Evolutionary conservation across 306 rosid species (phyloP).

Genomic region (Calophaca sinica): DNA sequence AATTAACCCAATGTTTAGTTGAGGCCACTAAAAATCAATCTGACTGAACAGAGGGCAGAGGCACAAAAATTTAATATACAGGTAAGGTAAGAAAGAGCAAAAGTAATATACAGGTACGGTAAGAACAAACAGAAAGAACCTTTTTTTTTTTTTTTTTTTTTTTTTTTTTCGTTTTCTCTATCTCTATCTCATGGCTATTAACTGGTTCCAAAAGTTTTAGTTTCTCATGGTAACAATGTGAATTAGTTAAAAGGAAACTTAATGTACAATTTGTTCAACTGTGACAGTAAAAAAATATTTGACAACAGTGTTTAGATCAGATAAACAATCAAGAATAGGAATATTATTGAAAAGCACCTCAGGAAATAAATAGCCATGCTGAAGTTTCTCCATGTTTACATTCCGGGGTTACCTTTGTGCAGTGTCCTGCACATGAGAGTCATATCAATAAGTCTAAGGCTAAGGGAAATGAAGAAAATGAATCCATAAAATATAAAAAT

Average conservation of each 20-base stretch:
- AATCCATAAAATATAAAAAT: slow-evolving; percentile 1
- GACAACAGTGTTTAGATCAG: slow-evolving; percentile 6
- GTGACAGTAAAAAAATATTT: slow-evolving; percentile 5
- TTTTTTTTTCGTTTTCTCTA: too few relatives aligned
- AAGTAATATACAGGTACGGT: too few relatives aligned
- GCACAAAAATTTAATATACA: too few relatives aligned
- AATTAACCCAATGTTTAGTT: too few relatives aligned
- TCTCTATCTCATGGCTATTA: too few relatives aligned
- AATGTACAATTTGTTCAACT: slow-evolving; percentile 22
- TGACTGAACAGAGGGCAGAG: too few relatives aligned
- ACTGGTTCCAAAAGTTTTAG: background rate
- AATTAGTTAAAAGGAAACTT: background rate
- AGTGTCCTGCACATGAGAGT: slow-evolving; percentile 54
- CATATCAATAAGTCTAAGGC: slow-evolving; percentile 8
- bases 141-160: too few relatives aligned
- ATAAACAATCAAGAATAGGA: slow-evolving; percentile 10
- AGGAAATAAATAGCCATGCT: slow-evolving; percentile 69
- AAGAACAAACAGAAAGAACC: too few relatives aligned
- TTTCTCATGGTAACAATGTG: background rate
- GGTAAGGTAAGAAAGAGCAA: too few relatives aligned
- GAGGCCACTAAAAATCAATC: too few relatives aligned
- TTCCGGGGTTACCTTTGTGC: slow-evolving; percentile 71
- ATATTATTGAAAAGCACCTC: slow-evolving; percentile 58
- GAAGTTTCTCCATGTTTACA: slow-evolving; percentile 73
- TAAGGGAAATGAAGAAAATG: slow-evolving; percentile 11